A percentile compares a stretch with the other conserved stretches of the same genome.
These are phyloP conservation scores for Botryotinia globosa DNA, from an alignment of 2,329 filamentous ascomycete species.

Conservation along the genomic window DNA sequence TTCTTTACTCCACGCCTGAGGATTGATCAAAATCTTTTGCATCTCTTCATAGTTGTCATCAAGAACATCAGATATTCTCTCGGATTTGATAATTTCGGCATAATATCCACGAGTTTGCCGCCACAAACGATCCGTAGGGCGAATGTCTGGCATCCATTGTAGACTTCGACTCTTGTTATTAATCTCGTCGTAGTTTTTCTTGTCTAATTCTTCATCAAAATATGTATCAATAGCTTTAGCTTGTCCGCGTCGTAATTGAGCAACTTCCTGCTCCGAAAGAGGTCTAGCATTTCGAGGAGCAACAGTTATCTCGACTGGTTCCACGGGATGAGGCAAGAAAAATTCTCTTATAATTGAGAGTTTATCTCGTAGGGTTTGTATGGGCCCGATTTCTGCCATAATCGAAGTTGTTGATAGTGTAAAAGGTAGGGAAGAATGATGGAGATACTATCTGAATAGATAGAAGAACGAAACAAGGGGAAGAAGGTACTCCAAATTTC, in stretches of 20 bases:
- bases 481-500: background rate
- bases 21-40: conserved; percentile 11
- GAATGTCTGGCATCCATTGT: conserved; percentile 18
- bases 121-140: background rate
- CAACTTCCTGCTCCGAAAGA: background rate
- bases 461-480: background rate
- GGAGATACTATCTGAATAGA: conserved; percentile 8
- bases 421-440: background rate
- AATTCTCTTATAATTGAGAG: conserved; percentile 1
- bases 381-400: background rate
- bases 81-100: background rate
- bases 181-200: conserved; percentile 8
- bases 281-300: background rate
- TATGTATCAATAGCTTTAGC: conserved; percentile 18
- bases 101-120: background rate
- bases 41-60: conserved; percentile 13
- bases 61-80: background rate
- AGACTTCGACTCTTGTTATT: conserved; percentile 8
- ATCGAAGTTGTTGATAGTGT: background rate
- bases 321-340: background rate
- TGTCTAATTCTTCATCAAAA: conserved; percentile 19
- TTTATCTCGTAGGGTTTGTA: background rate
- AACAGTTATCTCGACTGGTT: background rate
- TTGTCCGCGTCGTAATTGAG: conserved; percentile 11
- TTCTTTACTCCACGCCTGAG: conserved; percentile 10